A percentile compares a stretch with the other conserved stretches of the same genome.
Conservation (phyloP, 441 rosid species). For the Aleurites moluccanus region DNA sequence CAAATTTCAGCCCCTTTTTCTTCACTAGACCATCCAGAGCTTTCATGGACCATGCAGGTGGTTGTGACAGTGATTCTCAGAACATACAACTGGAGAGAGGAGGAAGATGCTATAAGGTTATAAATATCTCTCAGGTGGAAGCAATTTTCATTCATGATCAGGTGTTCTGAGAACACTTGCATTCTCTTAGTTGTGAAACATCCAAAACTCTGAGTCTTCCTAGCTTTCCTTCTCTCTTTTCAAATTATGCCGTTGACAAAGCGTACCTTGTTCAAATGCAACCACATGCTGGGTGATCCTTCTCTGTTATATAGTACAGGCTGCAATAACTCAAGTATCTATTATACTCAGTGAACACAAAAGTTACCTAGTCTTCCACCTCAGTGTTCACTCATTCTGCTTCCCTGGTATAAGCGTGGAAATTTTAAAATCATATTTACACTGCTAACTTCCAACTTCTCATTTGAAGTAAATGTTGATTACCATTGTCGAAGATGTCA, state of each 20-base stretch:
- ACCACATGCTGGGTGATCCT: not conserved
- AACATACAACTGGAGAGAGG: constrained; percentile 11
- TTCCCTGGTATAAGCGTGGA: constrained; percentile 24
- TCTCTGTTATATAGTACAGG: not conserved
- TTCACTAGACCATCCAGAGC: too few relatives aligned
- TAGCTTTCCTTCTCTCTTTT: constrained; percentile 27
- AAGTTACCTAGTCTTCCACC: constrained; percentile 5
- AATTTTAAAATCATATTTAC: not conserved
- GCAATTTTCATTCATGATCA: constrained; percentile 28
- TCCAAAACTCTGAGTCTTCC: constrained; percentile 33
- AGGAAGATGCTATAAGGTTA: constrained; percentile 12
- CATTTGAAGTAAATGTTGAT: constrained; percentile 8
- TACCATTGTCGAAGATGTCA: constrained; percentile 13
- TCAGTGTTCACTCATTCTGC: constrained; percentile 32
- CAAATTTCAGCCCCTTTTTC: too few relatives aligned
- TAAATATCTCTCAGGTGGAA: not conserved
- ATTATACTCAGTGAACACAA: not conserved
- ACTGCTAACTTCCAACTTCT: constrained; percentile 28
- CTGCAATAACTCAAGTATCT: constrained; percentile 27
- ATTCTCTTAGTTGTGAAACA: constrained; percentile 18
- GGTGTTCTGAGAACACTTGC: constrained; percentile 18
- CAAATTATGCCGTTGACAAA: not conserved
- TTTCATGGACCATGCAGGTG: too few relatives aligned
- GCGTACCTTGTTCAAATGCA: constrained; percentile 32
- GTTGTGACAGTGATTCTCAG: constrained; percentile 9